phyloP scores from a whole-genome alignment of 768 basidiomycete species.

The Phylloporus scabripes region DNA sequence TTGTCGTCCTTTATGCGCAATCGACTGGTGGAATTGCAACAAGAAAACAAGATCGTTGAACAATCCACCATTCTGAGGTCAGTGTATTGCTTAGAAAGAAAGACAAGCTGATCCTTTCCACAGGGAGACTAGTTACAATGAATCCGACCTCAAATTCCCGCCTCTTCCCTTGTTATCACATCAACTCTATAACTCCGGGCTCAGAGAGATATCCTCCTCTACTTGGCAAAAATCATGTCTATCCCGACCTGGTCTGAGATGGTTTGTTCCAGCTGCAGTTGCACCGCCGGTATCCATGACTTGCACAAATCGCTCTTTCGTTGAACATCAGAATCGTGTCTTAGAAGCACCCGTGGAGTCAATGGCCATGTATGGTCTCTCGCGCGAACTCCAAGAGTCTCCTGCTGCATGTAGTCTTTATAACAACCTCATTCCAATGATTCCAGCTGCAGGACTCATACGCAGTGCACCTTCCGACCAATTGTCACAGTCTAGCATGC shows the following conservation, averaged over 20 bases:
- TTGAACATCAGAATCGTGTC: constrained; percentile 58
- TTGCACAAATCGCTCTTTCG: constrained; percentile 72
- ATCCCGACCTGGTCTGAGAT: constrained; percentile 72
- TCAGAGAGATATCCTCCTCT: constrained; percentile 54
- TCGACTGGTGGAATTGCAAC: constrained; percentile 43
- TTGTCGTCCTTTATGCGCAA: constrained; percentile 55
- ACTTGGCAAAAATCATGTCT: constrained; percentile 76
- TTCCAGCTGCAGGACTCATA: constrained; percentile 66
- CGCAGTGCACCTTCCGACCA: constrained; percentile 62
- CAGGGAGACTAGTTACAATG: constrained; percentile 19
- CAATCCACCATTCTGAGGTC: constrained; percentile 43
- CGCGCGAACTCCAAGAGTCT: constrained; percentile 59
- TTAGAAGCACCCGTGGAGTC: constrained; percentile 70
- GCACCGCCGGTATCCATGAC: constrained; percentile 77
- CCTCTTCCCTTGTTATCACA: constrained; percentile 24
- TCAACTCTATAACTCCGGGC: constrained; percentile 38
- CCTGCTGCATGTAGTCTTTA: constrained; percentile 45
- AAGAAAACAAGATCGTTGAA: constrained; percentile 38
- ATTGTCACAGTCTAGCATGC: constrained; percentile 77
- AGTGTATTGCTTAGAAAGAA: constrained; percentile 13
- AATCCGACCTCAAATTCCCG: constrained; percentile 15
- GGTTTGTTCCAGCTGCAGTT: constrained; percentile 79
- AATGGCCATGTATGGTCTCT: constrained; percentile 78
- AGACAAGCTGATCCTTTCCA: constrained; percentile 5
- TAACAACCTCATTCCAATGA: constrained; percentile 46